phyloP scores from a whole-genome alignment of 192 early-diverging fungal species.

The Umbelopsis ramanniana region DNA sequence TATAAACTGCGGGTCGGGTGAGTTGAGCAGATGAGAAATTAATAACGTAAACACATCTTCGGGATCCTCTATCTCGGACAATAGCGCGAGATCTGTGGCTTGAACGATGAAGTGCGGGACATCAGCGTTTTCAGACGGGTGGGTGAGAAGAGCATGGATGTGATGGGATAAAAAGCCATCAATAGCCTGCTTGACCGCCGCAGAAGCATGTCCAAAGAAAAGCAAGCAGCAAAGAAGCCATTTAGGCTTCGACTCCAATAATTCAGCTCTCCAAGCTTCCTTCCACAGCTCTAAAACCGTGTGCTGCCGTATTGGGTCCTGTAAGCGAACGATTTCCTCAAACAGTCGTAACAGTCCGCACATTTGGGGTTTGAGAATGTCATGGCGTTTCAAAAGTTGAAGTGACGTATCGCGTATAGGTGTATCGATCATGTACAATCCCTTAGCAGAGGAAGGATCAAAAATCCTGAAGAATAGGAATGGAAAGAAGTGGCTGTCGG shows the following conservation, averaged over 20 bases:
- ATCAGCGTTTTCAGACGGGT: not conserved
- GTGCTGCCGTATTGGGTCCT: not conserved
- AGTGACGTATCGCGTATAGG: not conserved
- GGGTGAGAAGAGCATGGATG: not conserved
- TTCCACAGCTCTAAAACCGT: slow-evolving; percentile 13
- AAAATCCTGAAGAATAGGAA: slow-evolving; percentile 23
- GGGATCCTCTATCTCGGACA: not conserved
- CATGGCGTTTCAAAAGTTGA: slow-evolving; percentile 5
- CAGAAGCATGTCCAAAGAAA: slow-evolving; percentile 33
- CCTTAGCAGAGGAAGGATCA: not conserved
- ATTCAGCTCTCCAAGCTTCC: slow-evolving; percentile 8
- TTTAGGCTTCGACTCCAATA: slow-evolving; percentile 1
- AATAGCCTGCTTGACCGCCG: slow-evolving; percentile 31
- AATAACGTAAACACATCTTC: not conserved
- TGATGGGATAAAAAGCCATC: slow-evolving; percentile 7
- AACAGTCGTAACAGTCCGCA: slow-evolving; percentile 26
- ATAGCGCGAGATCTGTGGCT: not conserved
- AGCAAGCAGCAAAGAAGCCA: slow-evolving; percentile 34
- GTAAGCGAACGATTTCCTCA: slow-evolving; percentile 26
- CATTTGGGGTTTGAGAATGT: not conserved
- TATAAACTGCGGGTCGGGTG: not conserved
- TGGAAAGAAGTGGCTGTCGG: not conserved
- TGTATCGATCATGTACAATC: not conserved
- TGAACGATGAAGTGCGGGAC: too few species aligned
- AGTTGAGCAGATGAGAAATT: not conserved